Conservation (phyloP, 495 filamentous ascomycete species). For the Penicillium ochrochloron region DNA sequence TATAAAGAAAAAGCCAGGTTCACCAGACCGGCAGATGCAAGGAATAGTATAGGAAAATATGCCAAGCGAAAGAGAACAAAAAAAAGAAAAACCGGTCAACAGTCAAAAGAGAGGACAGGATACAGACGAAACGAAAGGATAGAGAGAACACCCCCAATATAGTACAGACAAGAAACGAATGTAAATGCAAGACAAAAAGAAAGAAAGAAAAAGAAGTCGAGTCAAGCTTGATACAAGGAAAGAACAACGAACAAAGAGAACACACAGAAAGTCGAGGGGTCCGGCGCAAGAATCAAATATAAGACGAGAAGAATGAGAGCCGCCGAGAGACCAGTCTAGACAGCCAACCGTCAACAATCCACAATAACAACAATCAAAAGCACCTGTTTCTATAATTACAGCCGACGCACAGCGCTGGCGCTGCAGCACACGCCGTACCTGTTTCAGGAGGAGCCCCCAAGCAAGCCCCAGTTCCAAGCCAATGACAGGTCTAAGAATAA, state of each 20-base stretch:
- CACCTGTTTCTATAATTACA: slow-evolving; percentile 34
- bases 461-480: neutral
- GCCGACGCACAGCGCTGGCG: slow-evolving; percentile 10
- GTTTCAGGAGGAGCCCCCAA: slow-evolving; percentile 25
- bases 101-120: slow-evolving; percentile 4
- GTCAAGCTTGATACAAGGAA: slow-evolving; percentile 4
- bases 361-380: slow-evolving; percentile 13
- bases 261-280: slow-evolving; percentile 12
- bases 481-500: slow-evolving; percentile 36
- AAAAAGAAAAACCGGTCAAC: neutral
- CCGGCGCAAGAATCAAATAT: slow-evolving; percentile 6
- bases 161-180: slow-evolving; percentile 26
- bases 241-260: slow-evolving; percentile 9
- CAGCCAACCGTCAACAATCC: slow-evolving; percentile 8
- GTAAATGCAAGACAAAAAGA: slow-evolving; percentile 28
- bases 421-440: slow-evolving; percentile 19
- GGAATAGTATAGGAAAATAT: slow-evolving; percentile 10
- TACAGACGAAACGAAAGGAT: slow-evolving; percentile 18
- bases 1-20: slow-evolving; percentile 17
- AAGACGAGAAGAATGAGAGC: slow-evolving; percentile 6
- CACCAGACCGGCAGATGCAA: slow-evolving; percentile 20
- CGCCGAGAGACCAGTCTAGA: slow-evolving; percentile 20
- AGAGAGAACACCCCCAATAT: slow-evolving; percentile 19
- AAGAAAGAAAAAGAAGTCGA: slow-evolving; percentile 4
- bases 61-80: slow-evolving; percentile 14